Conservation (phyloP, 116 monocot genomes). For the Trichopus zeylanicus region DNA sequence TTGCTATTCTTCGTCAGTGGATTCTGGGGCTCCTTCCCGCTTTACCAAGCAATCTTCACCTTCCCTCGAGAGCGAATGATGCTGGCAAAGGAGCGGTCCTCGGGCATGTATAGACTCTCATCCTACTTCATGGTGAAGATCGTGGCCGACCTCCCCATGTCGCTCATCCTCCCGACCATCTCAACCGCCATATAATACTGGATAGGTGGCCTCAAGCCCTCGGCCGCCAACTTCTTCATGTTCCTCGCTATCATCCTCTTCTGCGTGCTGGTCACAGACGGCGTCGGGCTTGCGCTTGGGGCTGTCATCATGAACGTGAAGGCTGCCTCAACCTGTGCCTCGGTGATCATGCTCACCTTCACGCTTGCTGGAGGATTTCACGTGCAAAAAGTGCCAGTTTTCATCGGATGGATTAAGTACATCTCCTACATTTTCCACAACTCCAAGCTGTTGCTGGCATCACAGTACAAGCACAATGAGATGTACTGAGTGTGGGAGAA, state of each 20-base stretch:
- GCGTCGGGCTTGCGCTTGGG: conserved; percentile 2
- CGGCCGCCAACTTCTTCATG: background rate
- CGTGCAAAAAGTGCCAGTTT: background rate
- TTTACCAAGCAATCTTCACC: conserved; percentile 6
- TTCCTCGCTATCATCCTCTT: background rate
- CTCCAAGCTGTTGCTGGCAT: conserved; percentile 2
- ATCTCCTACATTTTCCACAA: background rate
- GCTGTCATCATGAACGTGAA: conserved; percentile 1
- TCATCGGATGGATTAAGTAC: conserved; percentile 6
- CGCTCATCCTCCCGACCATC: background rate
- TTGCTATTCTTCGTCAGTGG: background rate
- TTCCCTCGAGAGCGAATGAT: conserved; percentile 1
- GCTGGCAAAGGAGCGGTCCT: conserved; percentile 4
- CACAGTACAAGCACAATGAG: background rate
- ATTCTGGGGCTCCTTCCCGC: conserved; percentile 3
- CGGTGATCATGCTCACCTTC: conserved; percentile 5
- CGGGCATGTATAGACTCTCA: conserved; percentile 10
- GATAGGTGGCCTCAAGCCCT: conserved; percentile 4
- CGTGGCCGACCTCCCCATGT: conserved; percentile 3
- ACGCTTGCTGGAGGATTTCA: conserved; percentile 2
- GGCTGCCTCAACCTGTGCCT: background rate
- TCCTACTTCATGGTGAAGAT: conserved; percentile 2
- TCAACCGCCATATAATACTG: background rate
- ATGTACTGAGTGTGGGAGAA: background rate
- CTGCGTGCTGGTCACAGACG: background rate